These are phyloP conservation scores for Amaranthus hypochondriacus DNA, from an alignment of 148 eudicot genomes.

Conservation along the genomic window DNA sequence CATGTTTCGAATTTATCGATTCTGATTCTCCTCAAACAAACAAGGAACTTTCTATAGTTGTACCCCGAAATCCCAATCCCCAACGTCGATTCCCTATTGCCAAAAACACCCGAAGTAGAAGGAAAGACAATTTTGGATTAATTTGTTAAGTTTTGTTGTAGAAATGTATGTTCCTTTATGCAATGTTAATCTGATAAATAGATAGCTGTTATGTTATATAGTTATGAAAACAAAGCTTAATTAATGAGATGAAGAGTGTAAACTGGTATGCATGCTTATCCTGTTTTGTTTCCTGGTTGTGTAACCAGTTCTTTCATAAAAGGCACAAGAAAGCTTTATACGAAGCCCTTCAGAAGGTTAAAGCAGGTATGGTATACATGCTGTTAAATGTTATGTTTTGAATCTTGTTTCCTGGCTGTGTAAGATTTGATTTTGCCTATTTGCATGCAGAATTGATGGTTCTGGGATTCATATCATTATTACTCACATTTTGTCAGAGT, in stretches of 20 bases:
- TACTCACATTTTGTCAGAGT: constrained; percentile 72
- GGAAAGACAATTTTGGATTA: too few species aligned
- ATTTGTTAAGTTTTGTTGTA: too few species aligned
- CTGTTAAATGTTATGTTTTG: neutral
- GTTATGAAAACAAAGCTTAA: neutral
- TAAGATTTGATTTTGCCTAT: neutral
- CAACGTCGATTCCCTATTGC: too few species aligned
- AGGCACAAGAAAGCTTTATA: constrained; percentile 50
- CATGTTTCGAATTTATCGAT: too few species aligned
- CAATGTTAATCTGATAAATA: too few species aligned
- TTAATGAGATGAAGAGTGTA: neutral
- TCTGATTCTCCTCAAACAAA: too few species aligned
- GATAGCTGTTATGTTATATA: neutral
- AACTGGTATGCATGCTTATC: neutral
- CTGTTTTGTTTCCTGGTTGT: neutral
- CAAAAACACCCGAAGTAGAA: too few species aligned
- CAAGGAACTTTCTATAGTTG: too few species aligned
- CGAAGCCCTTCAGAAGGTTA: constrained; percentile 84
- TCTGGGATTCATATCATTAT: constrained; percentile 83
- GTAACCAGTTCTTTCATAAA: constrained; percentile 42
- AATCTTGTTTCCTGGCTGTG: too few species aligned
- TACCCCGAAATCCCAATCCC: too few species aligned
- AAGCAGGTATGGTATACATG: constrained; percentile 42
- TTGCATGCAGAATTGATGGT: constrained; percentile 79
- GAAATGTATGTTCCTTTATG: too few species aligned